A percentile compares a stretch with the other conserved stretches of the same genome.
Conservation (phyloP, 768 basidiomycete genomes). For the Kwoniella botswanensis region DNA sequence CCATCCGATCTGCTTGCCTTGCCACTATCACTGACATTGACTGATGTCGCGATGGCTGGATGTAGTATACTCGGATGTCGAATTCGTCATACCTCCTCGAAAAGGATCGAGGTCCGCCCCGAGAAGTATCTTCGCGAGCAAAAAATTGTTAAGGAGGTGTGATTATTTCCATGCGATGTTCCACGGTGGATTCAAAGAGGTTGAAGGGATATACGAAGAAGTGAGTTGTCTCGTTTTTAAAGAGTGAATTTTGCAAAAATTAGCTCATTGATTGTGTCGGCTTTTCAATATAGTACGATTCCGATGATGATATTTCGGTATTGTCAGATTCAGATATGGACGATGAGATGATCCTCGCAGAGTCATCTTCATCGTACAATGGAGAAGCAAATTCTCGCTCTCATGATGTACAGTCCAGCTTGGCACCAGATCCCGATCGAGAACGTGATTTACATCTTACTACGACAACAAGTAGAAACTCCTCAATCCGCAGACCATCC, state of each 20-base stretch:
- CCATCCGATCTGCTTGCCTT: no score
- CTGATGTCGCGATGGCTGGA: not conserved
- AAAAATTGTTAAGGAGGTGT: conserved; percentile 69
- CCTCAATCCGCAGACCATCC: conserved; percentile 18
- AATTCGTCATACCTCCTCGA: conserved; percentile 71
- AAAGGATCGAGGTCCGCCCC: conserved; percentile 32
- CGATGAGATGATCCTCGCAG: conserved; percentile 39
- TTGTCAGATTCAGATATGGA: conserved; percentile 55
- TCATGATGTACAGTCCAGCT: not conserved
- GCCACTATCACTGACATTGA: no score
- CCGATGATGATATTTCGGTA: conserved; percentile 41
- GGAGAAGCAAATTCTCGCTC: not conserved
- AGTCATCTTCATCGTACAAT: conserved; percentile 3
- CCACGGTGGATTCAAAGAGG: conserved; percentile 48
- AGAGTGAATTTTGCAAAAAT: no score
- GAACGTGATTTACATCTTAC: conserved; percentile 28
- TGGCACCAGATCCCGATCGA: not conserved
- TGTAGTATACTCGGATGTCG: conserved; percentile 78
- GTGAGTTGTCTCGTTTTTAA: no score
- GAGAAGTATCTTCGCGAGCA: conserved; percentile 70
- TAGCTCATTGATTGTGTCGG: not conserved
- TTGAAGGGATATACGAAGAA: conserved; percentile 40
- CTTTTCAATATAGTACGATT: conserved; percentile 24
- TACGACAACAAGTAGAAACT: conserved; percentile 30
- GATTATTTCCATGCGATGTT: conserved; percentile 76